These are phyloP conservation scores for Phytopythium litorale DNA, from an alignment of 352 stramenopile species.

Conservation along the genomic window DNA sequence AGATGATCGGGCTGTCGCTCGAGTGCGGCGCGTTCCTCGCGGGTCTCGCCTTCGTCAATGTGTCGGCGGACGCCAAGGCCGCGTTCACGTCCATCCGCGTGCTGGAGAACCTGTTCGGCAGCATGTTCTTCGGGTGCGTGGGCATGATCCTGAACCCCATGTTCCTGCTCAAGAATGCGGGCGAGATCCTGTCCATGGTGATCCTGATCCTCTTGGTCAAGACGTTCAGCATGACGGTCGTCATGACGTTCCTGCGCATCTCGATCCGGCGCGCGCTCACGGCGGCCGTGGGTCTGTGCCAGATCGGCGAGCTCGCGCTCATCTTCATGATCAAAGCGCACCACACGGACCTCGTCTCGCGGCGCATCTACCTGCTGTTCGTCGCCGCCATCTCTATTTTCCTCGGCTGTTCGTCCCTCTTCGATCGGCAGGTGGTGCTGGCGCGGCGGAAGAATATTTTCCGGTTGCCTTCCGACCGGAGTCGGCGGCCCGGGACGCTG, in stretches of 20 bases:
- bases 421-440: conserved; percentile 70
- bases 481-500: conserved; percentile 13
- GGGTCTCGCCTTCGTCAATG: conserved; percentile 75
- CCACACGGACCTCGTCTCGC: conserved; percentile 74
- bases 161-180: conserved; percentile 73
- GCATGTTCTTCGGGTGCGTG: conserved; percentile 88
- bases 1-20: conserved; percentile 77
- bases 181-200: conserved; percentile 82
- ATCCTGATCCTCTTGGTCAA: conserved; percentile 78
- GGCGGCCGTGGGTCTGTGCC: conserved; percentile 68
- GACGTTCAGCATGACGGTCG: conserved; percentile 58
- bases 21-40: conserved; percentile 83
- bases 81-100: conserved; percentile 83
- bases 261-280: conserved; percentile 71
- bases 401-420: conserved; percentile 74
- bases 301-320: conserved; percentile 81
- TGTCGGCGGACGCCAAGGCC: conserved; percentile 53
- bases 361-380: conserved; percentile 79
- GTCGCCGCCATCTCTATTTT: conserved; percentile 79
- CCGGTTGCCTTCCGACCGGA: conserved; percentile 38
- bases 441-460: conserved; percentile 59
- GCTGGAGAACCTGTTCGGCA: conserved; percentile 86
- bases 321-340: conserved; percentile 92
- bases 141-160: conserved; percentile 86
- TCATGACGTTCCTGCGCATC: conserved; percentile 82